These are phyloP conservation scores for Glycine latifolia DNA, from an alignment of 306 rosid species.

Conservation along the genomic window DNA sequence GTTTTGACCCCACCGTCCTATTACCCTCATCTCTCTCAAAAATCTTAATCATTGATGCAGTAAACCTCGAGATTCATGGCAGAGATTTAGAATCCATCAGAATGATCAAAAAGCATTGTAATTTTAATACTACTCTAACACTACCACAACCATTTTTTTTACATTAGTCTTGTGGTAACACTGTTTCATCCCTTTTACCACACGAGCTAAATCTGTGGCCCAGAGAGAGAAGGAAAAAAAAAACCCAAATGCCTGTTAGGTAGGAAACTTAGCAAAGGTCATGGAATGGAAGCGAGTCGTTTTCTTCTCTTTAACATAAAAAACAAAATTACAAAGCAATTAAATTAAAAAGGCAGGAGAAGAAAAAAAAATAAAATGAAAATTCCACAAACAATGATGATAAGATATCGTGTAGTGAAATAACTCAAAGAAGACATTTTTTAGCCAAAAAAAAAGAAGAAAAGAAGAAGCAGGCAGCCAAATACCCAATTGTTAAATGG, in stretches of 20 bases:
- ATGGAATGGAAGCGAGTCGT: conserved; percentile 50
- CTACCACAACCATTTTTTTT: not conserved
- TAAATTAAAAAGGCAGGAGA: conserved; percentile 29
- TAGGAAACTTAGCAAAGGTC: conserved; percentile 58
- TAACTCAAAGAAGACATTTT: conserved; percentile 45
- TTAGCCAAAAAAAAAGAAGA: not conserved
- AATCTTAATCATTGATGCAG: conserved; percentile 80
- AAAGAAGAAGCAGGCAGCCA: conserved; percentile 29
- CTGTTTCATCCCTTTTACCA: conserved; percentile 66
- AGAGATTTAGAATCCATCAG: conserved; percentile 39
- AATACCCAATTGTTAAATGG: conserved; percentile 58
- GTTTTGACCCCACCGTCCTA: conserved; percentile 64
- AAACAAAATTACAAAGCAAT: conserved; percentile 49
- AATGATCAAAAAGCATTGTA: conserved; percentile 50
- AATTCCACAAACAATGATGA: conserved; percentile 74
- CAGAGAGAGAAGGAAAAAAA: conserved; percentile 41
- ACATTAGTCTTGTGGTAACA: conserved; percentile 24
- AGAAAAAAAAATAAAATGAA: conserved; percentile 37
- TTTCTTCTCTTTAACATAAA: conserved; percentile 51
- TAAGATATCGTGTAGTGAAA: conserved; percentile 63
- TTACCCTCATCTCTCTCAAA: conserved; percentile 52
- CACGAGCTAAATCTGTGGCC: conserved; percentile 48
- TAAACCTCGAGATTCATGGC: conserved; percentile 66
- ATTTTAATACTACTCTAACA: conserved; percentile 24
- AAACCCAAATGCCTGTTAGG: conserved; percentile 56